Percentiles rank a stretch among this genome's conserved stretches.
Evolutionary conservation across 441 rosid genomes (phyloP).

Genomic region (Adansonia rubrostipa): DNA sequence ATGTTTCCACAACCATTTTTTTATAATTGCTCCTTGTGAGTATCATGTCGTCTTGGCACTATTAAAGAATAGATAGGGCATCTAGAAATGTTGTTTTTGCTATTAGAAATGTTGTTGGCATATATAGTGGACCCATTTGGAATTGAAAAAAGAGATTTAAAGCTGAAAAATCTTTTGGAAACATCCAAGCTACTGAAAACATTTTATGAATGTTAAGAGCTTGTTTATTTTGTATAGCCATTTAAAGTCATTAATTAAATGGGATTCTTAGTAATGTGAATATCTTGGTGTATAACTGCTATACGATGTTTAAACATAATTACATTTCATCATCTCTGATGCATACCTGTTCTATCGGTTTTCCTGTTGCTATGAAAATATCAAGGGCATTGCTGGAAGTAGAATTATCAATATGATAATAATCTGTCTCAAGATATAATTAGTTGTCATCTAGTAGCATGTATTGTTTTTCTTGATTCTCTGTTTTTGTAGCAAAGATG

Average conservation of each 20-base stretch:
- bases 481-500: neutral
- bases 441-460: neutral
- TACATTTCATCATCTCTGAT: neutral
- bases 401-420: neutral
- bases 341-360: neutral
- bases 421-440: constrained; percentile 7
- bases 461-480: neutral
- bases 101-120: neutral
- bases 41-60: too few relatives aligned
- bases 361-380: neutral
- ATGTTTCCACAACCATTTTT: neutral
- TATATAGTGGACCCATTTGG: neutral
- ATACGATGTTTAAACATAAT: neutral
- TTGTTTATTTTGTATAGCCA: neutral
- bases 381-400: neutral
- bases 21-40: neutral
- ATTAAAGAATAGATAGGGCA: neutral
- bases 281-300: too few relatives aligned
- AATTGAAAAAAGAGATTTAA: neutral
- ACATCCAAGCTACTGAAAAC: neutral
- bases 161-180: neutral
- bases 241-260: neutral
- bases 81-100: neutral
- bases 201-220: neutral
- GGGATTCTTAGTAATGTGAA: neutral